Evolutionary conservation across 345 rosid species (phyloP).

Genomic region (Cardamine chenopodiifolia): DNA sequence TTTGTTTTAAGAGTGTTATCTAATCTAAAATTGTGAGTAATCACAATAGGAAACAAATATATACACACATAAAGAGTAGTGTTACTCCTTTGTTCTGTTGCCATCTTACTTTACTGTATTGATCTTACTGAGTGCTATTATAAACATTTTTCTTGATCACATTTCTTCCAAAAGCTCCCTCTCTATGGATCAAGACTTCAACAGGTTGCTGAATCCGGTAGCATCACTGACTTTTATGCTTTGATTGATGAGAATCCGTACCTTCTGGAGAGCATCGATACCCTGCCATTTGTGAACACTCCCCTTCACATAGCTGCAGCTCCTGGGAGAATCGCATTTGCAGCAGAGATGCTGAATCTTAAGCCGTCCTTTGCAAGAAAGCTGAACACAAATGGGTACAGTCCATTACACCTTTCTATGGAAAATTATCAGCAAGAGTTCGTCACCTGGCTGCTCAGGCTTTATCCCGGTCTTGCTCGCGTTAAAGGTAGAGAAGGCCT

Average conservation of each 20-base stretch:
- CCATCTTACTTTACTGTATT: neutral
- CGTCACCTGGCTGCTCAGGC: neutral
- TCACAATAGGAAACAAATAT: neutral
- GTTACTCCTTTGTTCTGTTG: neutral
- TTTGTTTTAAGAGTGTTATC: neutral
- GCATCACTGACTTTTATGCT: slow-evolving; percentile 9
- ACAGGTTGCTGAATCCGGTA: slow-evolving; percentile 5
- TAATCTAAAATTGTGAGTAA: neutral
- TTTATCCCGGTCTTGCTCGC: slow-evolving; percentile 14
- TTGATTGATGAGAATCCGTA: neutral
- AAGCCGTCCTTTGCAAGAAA: slow-evolving; percentile 46
- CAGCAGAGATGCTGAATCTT: slow-evolving; percentile 43
- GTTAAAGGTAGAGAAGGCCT: slow-evolving; percentile 32
- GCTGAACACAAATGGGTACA: slow-evolving; percentile 38
- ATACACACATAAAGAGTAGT: neutral
- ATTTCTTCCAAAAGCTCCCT: neutral
- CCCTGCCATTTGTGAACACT: slow-evolving; percentile 35
- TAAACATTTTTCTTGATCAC: slow-evolving; percentile 6
- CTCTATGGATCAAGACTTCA: slow-evolving; percentile 18
- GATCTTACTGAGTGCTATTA: neutral
- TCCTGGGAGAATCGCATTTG: slow-evolving; percentile 28
- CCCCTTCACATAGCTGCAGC: slow-evolving; percentile 48
- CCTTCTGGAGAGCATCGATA: neutral
- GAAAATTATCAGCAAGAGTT: neutral
- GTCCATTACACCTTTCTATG: slow-evolving; percentile 45